A percentile compares a stretch with the other conserved stretches of the same genome.
These are phyloP conservation scores for Tephrocybe sp. DNA, from an alignment of 768 basidiomycete genomes.

Conservation along the genomic window DNA sequence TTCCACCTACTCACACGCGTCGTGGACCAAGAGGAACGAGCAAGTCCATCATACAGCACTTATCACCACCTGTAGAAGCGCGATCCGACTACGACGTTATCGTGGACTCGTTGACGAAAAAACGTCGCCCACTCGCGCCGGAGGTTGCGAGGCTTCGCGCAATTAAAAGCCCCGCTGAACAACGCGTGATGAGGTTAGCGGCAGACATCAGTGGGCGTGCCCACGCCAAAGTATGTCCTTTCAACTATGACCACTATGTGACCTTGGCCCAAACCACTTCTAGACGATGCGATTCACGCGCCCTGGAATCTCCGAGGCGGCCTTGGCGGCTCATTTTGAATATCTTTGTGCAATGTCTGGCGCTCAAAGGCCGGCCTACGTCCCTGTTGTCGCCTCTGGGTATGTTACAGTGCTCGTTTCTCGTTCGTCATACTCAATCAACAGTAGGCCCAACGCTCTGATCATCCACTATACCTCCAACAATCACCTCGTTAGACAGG, in stretches of 20 bases:
- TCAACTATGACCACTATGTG: background rate
- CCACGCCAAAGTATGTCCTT: conserved; percentile 69
- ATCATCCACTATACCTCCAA: conserved; percentile 96
- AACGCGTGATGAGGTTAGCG: conserved; percentile 76
- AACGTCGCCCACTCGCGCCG: conserved; percentile 54
- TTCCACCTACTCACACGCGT: conserved; percentile 34
- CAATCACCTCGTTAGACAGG: conserved; percentile 68
- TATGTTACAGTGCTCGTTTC: conserved; percentile 29
- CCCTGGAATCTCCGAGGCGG: conserved; percentile 41
- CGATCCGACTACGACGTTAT: conserved; percentile 54
- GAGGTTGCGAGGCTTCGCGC: conserved; percentile 71
- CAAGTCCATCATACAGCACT: conserved; percentile 58
- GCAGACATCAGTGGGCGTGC: conserved; percentile 87
- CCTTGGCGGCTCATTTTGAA: conserved; percentile 78
- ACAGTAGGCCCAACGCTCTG: conserved; percentile 73
- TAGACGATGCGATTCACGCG: conserved; percentile 83
- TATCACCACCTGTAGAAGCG: conserved; percentile 31
- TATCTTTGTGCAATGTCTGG: conserved; percentile 81
- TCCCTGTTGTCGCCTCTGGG: conserved; percentile 97
- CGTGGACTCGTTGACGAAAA: conserved; percentile 51
- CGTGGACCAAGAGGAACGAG: conserved; percentile 39
- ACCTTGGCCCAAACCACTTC: background rate
- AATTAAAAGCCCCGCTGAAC: conserved; percentile 81
- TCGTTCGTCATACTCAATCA: background rate
- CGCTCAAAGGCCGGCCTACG: conserved; percentile 89